phyloP scores from a whole-genome alignment of 495 filamentous ascomycete genomes.

The Hyaloscypha hepaticicola region DNA sequence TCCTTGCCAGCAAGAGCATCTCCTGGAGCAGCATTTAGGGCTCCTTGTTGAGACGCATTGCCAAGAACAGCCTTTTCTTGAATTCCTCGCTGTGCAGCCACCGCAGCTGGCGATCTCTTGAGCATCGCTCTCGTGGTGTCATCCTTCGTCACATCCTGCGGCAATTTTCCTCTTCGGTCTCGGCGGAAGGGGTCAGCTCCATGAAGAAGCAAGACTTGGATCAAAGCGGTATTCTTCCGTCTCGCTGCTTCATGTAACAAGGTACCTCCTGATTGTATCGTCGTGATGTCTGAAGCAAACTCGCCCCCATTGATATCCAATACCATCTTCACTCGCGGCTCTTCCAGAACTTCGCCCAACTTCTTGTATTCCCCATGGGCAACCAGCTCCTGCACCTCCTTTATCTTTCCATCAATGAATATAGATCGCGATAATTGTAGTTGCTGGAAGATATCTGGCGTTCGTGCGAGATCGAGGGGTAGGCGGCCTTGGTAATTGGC shows the following conservation, averaged over 20 bases:
- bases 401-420: slow-evolving; percentile 82
- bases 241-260: slow-evolving; percentile 91
- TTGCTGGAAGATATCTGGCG: slow-evolving; percentile 91
- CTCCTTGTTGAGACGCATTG: slow-evolving; percentile 57
- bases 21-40: slow-evolving; percentile 51
- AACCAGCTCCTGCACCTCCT: slow-evolving; percentile 77
- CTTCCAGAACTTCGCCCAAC: slow-evolving; percentile 75
- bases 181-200: slow-evolving; percentile 95
- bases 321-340: slow-evolving; percentile 77
- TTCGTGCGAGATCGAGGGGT: slow-evolving; percentile 84
- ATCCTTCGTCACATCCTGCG: slow-evolving; percentile 97
- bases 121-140: slow-evolving; percentile 81
- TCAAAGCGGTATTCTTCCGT: slow-evolving; percentile 77
- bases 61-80: slow-evolving; percentile 96
- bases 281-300: slow-evolving; percentile 76
- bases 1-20: slow-evolving; percentile 79
- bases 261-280: slow-evolving; percentile 76
- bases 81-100: slow-evolving; percentile 89
- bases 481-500: slow-evolving; percentile 87
- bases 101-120: slow-evolving; percentile 91
- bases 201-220: slow-evolving; percentile 86
- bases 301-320: slow-evolving; percentile 90
- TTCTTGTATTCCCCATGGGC: slow-evolving; percentile 68
- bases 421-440: slow-evolving; percentile 87
- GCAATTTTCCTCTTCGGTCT: slow-evolving; percentile 91